Percentiles rank a stretch among this genome's conserved stretches.
Conservation (phyloP, 208 protist species). For the Wallacemonas sp. region DNA sequence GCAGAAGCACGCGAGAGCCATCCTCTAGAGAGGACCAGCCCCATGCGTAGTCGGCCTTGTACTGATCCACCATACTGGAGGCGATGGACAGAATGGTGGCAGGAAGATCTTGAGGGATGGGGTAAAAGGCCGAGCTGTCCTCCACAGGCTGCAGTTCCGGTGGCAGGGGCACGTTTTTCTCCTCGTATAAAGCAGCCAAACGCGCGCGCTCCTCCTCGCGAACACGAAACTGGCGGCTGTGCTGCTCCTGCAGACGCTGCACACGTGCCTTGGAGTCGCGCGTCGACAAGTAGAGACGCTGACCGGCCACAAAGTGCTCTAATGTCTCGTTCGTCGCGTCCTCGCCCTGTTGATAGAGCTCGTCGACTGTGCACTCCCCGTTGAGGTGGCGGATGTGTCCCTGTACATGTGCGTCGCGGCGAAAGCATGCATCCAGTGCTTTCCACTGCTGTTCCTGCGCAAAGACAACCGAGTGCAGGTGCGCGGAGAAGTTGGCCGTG, state of each 20-base stretch:
- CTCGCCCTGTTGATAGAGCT: constrained; percentile 32
- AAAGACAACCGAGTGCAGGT: constrained; percentile 71
- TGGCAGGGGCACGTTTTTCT: constrained; percentile 69
- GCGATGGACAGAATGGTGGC: constrained; percentile 50
- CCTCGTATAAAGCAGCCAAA: constrained; percentile 60
- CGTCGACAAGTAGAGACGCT: constrained; percentile 36
- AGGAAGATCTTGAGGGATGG: constrained; percentile 38
- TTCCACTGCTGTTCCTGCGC: constrained; percentile 63
- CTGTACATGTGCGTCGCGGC: constrained; percentile 16
- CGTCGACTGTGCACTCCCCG: constrained; percentile 38
- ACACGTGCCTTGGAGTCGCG: constrained; percentile 40
- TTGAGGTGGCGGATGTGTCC: constrained; percentile 64
- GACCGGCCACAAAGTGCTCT: constrained; percentile 29
- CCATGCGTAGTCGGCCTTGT: constrained; percentile 48
- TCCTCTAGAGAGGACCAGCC: constrained; percentile 29
- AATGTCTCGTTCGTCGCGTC: constrained; percentile 31
- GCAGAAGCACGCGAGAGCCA: constrained; percentile 40
- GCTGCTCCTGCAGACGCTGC: constrained; percentile 33
- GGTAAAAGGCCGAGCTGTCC: constrained; percentile 18
- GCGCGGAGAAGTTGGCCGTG: constrained; percentile 50
- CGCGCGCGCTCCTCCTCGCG: constrained; percentile 74
- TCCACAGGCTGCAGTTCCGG: constrained; percentile 35
- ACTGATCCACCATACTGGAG: constrained; percentile 24
- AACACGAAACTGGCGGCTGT: constrained; percentile 34
- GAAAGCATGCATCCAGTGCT: constrained; percentile 45